Evolutionary conservation across 768 basidiomycete genomes (phyloP).

Genomic region (Rubroboletus satanas): DNA sequence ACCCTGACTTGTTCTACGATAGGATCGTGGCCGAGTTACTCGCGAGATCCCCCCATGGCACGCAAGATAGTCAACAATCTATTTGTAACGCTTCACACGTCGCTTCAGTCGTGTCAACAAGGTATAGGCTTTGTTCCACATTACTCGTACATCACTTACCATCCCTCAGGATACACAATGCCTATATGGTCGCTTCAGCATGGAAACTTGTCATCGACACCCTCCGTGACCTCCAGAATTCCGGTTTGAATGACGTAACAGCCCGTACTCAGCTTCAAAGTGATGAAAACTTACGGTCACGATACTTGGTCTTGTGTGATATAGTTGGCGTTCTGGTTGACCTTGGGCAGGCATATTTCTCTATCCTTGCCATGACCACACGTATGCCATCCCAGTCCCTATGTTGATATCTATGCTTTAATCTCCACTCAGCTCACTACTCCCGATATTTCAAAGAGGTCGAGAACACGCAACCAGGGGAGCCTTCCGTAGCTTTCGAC

Average conservation of each 20-base stretch:
- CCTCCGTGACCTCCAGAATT: slow-evolving; percentile 51
- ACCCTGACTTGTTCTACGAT: slow-evolving; percentile 57
- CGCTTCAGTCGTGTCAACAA: slow-evolving; percentile 52
- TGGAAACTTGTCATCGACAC: slow-evolving; percentile 71
- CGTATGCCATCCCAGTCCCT: slow-evolving; percentile 42
- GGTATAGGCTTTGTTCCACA: slow-evolving; percentile 35
- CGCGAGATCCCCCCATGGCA: slow-evolving; percentile 40
- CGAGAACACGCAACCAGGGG: slow-evolving; percentile 37
- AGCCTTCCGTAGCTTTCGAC: slow-evolving; percentile 61
- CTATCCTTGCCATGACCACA: slow-evolving; percentile 64
- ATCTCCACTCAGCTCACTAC: slow-evolving; percentile 55
- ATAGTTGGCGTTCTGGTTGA: slow-evolving; percentile 57
- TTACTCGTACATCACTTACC: slow-evolving; percentile 2
- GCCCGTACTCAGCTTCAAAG: slow-evolving; percentile 52
- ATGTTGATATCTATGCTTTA: neutral
- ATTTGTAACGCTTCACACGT: slow-evolving; percentile 46
- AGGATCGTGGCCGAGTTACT: slow-evolving; percentile 54
- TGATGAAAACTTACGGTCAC: slow-evolving; percentile 47
- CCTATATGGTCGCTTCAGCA: slow-evolving; percentile 76
- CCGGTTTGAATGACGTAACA: slow-evolving; percentile 51
- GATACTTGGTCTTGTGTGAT: slow-evolving; percentile 63
- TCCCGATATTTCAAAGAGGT: slow-evolving; percentile 60
- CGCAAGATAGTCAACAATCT: slow-evolving; percentile 28
- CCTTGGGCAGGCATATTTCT: slow-evolving; percentile 61
- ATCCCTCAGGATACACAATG: slow-evolving; percentile 65